Evolutionary conservation across 2,329 filamentous ascomycete species (phyloP), one percentile per base, ranked within the genome.

Genomic region (Neobulgaria alba): DNA sequence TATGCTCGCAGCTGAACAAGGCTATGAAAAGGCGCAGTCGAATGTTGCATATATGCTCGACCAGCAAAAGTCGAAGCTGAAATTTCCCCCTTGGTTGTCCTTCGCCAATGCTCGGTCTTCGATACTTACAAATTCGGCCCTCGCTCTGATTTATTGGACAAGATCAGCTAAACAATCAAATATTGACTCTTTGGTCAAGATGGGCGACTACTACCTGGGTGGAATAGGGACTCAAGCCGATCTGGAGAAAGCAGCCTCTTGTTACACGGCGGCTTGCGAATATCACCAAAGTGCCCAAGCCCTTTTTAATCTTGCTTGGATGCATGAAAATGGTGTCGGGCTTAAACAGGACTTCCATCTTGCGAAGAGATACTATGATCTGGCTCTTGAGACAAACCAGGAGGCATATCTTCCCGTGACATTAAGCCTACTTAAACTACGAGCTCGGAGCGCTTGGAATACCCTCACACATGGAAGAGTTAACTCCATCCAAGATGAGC

Each of bases 301-400:
- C 10, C 77, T 95, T 42, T 98, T 88, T 76, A 96, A 98, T 56
- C 70, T 98, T 10, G 93, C 92, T 4, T 98, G 92, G 92, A 96
- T 98, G 90, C 88, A 98, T 57, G 92, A 98, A 64, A 95, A 96
- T 57, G 92, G 92, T 5, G 72, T 96, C 36, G 87, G 89, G 2
- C 75, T 96, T 15, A 82, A 85, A 40, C 92, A 98, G 60, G 92
- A 98, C 59, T 98, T 93, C 61, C 92, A 98, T 58, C 78, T 98
- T 42, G 92, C 93, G 2, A 98, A 98, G 65, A 73, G 92, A 39
- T 95, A 89, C 63, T 98, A 98, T 58, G 92, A 98, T 55, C 75
- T 92, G 46, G 90, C 92, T 1, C 67, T 95, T 20, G 86, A 89
- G 57, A 89, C 90, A 1, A 98, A 95, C 55, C 74, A 81, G 36